Conservation (phyloP, 306 rosid species). For the Cucumis melo region DNA sequence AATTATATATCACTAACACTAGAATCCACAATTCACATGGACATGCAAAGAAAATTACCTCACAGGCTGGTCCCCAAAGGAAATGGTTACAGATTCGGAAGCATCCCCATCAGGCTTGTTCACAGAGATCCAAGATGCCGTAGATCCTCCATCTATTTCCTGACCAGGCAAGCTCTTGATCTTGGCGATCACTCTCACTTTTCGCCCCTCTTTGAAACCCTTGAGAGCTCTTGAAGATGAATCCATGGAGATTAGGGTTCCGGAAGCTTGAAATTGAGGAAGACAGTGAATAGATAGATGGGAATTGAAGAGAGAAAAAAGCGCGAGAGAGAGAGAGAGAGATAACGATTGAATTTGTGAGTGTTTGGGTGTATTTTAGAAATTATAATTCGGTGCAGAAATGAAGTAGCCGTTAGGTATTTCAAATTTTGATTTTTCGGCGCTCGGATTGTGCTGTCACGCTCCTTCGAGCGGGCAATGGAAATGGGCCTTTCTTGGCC, state of each 20-base stretch:
- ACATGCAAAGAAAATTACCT: conserved; percentile 23
- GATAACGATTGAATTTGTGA: neutral
- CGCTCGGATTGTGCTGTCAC: neutral
- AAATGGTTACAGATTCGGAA: conserved; percentile 31
- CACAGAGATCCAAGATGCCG: conserved; percentile 39
- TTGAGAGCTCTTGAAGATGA: conserved; percentile 5
- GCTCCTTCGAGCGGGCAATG: neutral
- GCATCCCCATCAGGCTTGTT: conserved; percentile 31
- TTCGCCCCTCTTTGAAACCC: conserved; percentile 10
- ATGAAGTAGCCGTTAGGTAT: conserved; percentile 18
- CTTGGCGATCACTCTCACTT: conserved; percentile 47
- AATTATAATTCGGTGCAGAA: neutral
- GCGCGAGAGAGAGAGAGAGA: neutral
- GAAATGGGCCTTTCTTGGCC: neutral
- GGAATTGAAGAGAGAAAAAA: neutral
- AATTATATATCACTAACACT: too few relatives aligned
- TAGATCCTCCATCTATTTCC: conserved; percentile 17
- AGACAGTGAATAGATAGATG: neutral
- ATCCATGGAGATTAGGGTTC: conserved; percentile 30
- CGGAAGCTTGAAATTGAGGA: neutral
- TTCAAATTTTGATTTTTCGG: conserved; percentile 3
- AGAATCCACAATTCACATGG: neutral
- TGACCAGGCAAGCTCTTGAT: conserved; percentile 21
- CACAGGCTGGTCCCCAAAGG: conserved; percentile 41
- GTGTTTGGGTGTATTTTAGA: neutral